phyloP scores from a whole-genome alignment of 371 early-diverging fungal species.

The Syncephalastrum monosporum region DNA sequence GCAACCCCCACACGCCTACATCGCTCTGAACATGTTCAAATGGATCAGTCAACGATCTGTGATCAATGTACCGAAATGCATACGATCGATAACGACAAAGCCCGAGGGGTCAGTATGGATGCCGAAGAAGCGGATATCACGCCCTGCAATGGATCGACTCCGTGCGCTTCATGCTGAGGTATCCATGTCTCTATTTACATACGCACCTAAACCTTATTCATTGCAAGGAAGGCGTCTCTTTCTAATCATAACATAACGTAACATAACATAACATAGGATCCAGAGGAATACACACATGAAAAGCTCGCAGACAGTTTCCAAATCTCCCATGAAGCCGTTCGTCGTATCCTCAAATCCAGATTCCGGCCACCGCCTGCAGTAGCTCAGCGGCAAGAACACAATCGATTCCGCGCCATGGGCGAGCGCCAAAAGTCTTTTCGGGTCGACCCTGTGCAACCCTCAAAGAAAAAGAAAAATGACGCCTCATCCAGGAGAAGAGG shows the following conservation, averaged over 20 bases:
- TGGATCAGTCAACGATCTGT: too few relatives aligned
- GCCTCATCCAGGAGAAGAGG: not conserved
- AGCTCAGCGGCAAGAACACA: constrained; percentile 34
- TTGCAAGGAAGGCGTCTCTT: not conserved
- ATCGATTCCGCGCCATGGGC: constrained; percentile 39
- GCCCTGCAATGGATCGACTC: constrained; percentile 35
- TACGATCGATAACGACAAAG: too few relatives aligned
- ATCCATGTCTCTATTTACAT: constrained; percentile 4
- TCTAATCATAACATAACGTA: not conserved
- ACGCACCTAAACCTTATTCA: not conserved
- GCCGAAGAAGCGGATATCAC: constrained; percentile 39
- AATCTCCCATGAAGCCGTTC: constrained; percentile 35
- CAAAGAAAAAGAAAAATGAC: constrained; percentile 2
- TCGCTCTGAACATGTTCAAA: too few relatives aligned
- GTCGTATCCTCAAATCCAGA: constrained; percentile 39
- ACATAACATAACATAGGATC: constrained; percentile 24
- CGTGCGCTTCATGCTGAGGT: constrained; percentile 24
- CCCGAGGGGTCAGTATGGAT: constrained; percentile 13
- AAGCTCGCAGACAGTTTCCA: constrained; percentile 29
- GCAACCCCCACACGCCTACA: too few relatives aligned
- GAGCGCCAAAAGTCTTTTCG: constrained; percentile 20
- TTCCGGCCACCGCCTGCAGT: constrained; percentile 21
- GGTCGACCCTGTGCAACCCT: too few relatives aligned
- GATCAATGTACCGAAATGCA: too few relatives aligned
- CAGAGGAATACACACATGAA: constrained; percentile 20